Evolutionary conservation across 1,284 basidiomycete species (phyloP).

Genomic region (Sanghuangporus sanghuang): DNA sequence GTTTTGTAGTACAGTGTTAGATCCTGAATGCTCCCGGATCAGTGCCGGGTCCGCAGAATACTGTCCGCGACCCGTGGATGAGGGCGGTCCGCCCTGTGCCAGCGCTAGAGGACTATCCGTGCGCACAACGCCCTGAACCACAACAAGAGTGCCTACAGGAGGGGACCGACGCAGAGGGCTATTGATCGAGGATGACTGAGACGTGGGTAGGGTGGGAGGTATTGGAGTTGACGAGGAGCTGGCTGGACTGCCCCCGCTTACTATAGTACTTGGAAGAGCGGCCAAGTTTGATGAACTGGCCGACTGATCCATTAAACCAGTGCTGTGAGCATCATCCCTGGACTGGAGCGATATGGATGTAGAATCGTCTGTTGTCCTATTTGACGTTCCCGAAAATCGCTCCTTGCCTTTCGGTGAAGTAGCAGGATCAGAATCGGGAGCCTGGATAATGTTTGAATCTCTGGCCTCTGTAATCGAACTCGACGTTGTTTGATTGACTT

Average conservation of each 20-base stretch:
- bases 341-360: too few relatives aligned
- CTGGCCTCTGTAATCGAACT: neutral
- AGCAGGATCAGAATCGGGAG: neutral
- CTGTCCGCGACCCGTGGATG: neutral
- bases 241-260: neutral
- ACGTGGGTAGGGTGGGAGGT: conserved; percentile 12
- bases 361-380: neutral
- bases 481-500: neutral
- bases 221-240: conserved; percentile 2
- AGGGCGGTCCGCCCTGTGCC: neutral
- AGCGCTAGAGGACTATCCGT: conserved; percentile 55
- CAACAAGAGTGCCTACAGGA: conserved; percentile 69
- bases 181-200: conserved; percentile 11
- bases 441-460: neutral
- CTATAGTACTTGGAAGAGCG: neutral
- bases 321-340: neutral
- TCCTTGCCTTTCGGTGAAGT: neutral
- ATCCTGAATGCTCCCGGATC: neutral
- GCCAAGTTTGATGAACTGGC: neutral
- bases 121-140: conserved; percentile 76
- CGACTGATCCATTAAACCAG: too few relatives aligned
- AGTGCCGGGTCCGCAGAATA: neutral
- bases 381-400: neutral
- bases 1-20: neutral
- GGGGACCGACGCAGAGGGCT: conserved; percentile 47